A percentile compares a stretch with the other conserved stretches of the same genome.
Conservation (phyloP, 495 filamentous ascomycete species). For the Aspergillus homomorphus region DNA sequence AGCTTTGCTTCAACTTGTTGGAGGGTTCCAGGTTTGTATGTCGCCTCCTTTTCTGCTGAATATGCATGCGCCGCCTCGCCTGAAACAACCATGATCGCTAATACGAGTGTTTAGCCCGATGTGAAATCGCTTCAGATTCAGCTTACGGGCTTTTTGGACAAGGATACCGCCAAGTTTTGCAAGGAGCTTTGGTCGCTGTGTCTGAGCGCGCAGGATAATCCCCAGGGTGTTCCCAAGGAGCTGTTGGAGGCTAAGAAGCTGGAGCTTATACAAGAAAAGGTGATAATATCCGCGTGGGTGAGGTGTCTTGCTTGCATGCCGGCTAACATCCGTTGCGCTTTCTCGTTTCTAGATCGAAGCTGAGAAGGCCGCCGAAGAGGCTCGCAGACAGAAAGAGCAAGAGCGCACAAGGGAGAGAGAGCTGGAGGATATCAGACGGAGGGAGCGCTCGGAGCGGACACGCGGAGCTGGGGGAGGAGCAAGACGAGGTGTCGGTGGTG, state of each 20-base stretch:
- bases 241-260: slow-evolving; percentile 93
- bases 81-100: not conserved
- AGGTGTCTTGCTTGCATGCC: not conserved
- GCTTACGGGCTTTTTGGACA: slow-evolving; percentile 91
- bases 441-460: slow-evolving; percentile 69
- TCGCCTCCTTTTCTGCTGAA: slow-evolving; percentile 18
- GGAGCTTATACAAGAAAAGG: slow-evolving; percentile 91
- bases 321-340: no score
- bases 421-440: slow-evolving; percentile 63
- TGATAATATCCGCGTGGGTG: slow-evolving; percentile 37
- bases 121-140: slow-evolving; percentile 93
- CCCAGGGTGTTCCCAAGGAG: slow-evolving; percentile 90
- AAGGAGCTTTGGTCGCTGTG: slow-evolving; percentile 90
- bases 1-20: slow-evolving; percentile 85
- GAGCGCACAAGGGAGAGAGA: slow-evolving; percentile 57
- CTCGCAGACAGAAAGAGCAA: slow-evolving; percentile 64
- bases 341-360: slow-evolving; percentile 62
- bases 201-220: slow-evolving; percentile 82
- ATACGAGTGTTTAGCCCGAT: slow-evolving; percentile 64
- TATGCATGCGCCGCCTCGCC: not conserved
- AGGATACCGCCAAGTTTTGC: slow-evolving; percentile 86
- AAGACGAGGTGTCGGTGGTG: slow-evolving; percentile 53
- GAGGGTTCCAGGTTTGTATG: slow-evolving; percentile 78
- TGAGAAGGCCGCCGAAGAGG: slow-evolving; percentile 76
- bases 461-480: slow-evolving; percentile 36